phyloP scores from a whole-genome alignment of 1,139 yeast genomes.

The Maudiozyma humilis region DNA sequence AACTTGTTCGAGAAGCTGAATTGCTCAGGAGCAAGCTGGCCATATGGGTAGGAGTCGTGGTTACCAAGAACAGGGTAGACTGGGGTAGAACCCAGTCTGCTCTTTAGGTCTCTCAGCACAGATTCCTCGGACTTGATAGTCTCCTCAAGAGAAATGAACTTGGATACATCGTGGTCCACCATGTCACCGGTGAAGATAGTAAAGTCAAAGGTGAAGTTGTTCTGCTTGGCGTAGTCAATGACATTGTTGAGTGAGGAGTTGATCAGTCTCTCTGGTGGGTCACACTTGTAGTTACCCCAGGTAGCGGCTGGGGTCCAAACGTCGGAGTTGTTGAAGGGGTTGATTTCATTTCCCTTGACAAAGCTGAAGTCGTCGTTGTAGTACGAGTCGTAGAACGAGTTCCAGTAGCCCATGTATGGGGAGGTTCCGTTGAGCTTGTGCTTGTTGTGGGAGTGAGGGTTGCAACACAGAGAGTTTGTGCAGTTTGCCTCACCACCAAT shows the following conservation, averaged over 20 bases:
- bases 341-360: not conserved
- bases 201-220: not conserved
- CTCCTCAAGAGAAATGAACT: not conserved
- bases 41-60: conserved; percentile 3
- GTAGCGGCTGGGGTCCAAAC: conserved; percentile 1
- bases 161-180: not conserved
- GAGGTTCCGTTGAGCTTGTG: not conserved
- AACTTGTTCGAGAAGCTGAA: conserved; percentile 1
- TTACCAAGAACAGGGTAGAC: conserved; percentile 2
- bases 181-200: conserved; percentile 4
- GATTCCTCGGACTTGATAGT: not conserved
- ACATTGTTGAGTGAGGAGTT: not conserved
- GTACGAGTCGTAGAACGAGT: conserved; percentile 1
- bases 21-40: not conserved
- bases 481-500: conserved; percentile 3
- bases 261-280: conserved; percentile 2
- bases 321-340: not conserved
- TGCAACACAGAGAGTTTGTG: not conserved
- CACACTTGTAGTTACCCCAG: conserved; percentile 2
- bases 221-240: not conserved
- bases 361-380: not conserved
- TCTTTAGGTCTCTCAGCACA: not conserved
- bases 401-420: not conserved
- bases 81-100: not conserved
- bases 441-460: not conserved